A percentile compares a stretch with the other conserved stretches of the same genome.
These are phyloP conservation scores for Hypericum perforatum DNA, from an alignment of 345 rosid genomes.

Conservation along the genomic window DNA sequence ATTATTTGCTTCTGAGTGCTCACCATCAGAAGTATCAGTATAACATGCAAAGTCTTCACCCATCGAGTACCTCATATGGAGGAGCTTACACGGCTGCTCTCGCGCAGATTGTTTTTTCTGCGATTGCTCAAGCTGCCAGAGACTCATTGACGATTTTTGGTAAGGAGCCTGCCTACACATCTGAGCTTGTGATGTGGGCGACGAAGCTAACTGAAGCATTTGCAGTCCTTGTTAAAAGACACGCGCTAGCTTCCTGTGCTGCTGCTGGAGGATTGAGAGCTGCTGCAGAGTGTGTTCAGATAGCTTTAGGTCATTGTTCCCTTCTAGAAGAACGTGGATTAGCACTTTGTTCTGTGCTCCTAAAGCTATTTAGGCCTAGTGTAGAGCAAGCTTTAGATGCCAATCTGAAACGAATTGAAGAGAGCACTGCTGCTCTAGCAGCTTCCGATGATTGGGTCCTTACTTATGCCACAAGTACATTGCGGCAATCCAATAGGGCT, in stretches of 20 bases:
- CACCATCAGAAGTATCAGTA: constrained; percentile 79
- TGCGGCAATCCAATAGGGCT: constrained; percentile 67
- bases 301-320: constrained; percentile 99
- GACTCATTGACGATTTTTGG: constrained; percentile 84
- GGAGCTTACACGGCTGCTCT: constrained; percentile 99
- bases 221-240: constrained; percentile 89
- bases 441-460: constrained; percentile 99
- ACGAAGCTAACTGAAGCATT: constrained; percentile 84
- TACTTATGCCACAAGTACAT: constrained; percentile 45
- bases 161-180: constrained; percentile 73
- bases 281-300: constrained; percentile 98
- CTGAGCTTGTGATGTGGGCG: constrained; percentile 99
- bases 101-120: constrained; percentile 92
- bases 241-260: constrained; percentile 92
- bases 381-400: constrained; percentile 97
- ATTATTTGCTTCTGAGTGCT: constrained; percentile 79
- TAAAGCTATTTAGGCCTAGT: constrained; percentile 86
- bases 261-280: constrained; percentile 99
- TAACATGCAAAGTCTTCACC: constrained; percentile 91
- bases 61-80: constrained; percentile 93
- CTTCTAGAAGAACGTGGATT: constrained; percentile 89
- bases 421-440: constrained; percentile 96
- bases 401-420: constrained; percentile 91
- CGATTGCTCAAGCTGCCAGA: constrained; percentile 89
- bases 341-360: constrained; percentile 81